Conservation (phyloP, 2,329 filamentous ascomycete species). For the Penicillium sp. region DNA sequence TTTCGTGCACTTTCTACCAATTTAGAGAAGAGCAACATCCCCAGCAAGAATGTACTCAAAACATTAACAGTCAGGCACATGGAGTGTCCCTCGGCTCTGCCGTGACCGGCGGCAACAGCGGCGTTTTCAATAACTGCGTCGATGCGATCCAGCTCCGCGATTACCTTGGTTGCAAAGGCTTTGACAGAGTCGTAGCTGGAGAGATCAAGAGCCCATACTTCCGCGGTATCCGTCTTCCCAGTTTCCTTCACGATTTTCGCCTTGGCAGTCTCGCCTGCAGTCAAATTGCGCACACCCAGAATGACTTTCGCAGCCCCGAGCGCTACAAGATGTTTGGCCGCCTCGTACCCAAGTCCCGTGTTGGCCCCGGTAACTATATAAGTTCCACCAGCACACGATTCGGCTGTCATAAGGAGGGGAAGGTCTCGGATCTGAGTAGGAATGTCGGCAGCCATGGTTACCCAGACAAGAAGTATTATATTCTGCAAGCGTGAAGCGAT, state of each 20-base stretch:
- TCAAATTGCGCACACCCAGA: slow-evolving; percentile 43
- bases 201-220: slow-evolving; percentile 51
- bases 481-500: background rate
- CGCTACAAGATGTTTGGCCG: slow-evolving; percentile 39
- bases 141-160: slow-evolving; percentile 14
- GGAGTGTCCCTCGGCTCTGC: slow-evolving; percentile 21
- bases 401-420: slow-evolving; percentile 21
- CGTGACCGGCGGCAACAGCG: slow-evolving; percentile 4
- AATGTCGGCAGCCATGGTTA: background rate
- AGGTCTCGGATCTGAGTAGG: slow-evolving; percentile 7
- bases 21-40: slow-evolving; percentile 21
- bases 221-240: slow-evolving; percentile 34
- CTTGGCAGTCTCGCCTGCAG: slow-evolving; percentile 42
- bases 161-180: slow-evolving; percentile 12
- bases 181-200: slow-evolving; percentile 19
- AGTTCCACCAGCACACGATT: slow-evolving; percentile 22
- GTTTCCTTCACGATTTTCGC: slow-evolving; percentile 11
- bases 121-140: slow-evolving; percentile 19
- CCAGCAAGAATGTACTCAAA: slow-evolving; percentile 25
- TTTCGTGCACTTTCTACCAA: slow-evolving; percentile 19
- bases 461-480: background rate
- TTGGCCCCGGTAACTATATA: slow-evolving; percentile 52
- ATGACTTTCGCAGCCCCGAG: slow-evolving; percentile 43
- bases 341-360: slow-evolving; percentile 48
- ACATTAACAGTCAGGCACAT: slow-evolving; percentile 24